A percentile compares a stretch with the other conserved stretches of the same genome.
phyloP scores from a whole-genome alignment of 805 yeast species.

The Wickerhamiella hasegawae region DNA sequence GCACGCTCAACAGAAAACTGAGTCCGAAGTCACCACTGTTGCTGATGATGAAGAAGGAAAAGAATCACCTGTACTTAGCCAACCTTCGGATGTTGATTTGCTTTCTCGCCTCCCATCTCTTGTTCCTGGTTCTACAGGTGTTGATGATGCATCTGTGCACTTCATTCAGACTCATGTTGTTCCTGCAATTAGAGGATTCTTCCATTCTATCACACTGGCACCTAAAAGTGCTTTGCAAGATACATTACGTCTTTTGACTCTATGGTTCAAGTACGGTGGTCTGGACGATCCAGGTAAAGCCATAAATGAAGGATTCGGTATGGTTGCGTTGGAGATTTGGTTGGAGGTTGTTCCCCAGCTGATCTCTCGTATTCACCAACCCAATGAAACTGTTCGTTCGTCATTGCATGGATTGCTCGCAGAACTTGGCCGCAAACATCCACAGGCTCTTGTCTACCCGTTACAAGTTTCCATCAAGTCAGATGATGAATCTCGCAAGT shows the following conservation, averaged over 20 bases:
- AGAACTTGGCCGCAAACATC: conserved; percentile 87
- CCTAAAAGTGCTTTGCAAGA: conserved; percentile 82
- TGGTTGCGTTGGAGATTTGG: conserved; percentile 89
- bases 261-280: conserved; percentile 96
- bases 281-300: conserved; percentile 81
- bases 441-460: conserved; percentile 92
- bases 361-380: conserved; percentile 92
- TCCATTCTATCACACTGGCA: conserved; percentile 83
- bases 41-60: not conserved
- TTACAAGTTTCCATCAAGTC: conserved; percentile 91
- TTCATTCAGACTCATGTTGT: conserved; percentile 75
- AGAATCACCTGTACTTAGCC: not conserved
- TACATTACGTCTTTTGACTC: conserved; percentile 70
- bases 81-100: not conserved
- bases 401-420: conserved; percentile 66
- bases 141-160: conserved; percentile 18
- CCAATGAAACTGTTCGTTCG: conserved; percentile 67
- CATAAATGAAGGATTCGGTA: conserved; percentile 74
- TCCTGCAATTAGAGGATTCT: conserved; percentile 92
- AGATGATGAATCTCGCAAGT: conserved; percentile 74
- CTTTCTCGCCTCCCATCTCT: conserved; percentile 4
- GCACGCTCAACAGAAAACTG: conserved; percentile 12
- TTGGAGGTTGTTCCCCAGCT: conserved; percentile 88
- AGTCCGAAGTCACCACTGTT: not conserved
- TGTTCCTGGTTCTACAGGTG: conserved; percentile 16